Evolutionary conservation across 2,329 filamentous ascomycete genomes (phyloP).

Genomic region (Calonectria henricotiae): DNA sequence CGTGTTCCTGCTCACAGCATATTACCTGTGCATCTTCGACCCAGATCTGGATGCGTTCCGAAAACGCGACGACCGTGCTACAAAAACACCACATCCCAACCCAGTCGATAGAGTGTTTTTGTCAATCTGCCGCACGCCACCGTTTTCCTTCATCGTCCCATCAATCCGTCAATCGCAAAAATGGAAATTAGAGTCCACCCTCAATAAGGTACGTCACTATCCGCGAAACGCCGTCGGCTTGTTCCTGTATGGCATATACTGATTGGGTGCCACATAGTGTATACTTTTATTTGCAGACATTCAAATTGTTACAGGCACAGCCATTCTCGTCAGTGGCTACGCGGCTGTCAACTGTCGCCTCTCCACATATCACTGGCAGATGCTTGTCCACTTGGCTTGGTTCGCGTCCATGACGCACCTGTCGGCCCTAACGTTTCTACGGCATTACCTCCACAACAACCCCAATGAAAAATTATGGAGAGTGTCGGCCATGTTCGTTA

Average conservation of each 20-base stretch:
- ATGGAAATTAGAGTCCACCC: slow-evolving; percentile 5
- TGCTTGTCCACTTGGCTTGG: slow-evolving; percentile 15
- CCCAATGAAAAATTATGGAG: slow-evolving; percentile 4
- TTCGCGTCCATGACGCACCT: slow-evolving; percentile 22
- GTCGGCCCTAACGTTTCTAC: slow-evolving; percentile 11
- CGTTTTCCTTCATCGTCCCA: neutral
- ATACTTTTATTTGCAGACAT: slow-evolving; percentile 15
- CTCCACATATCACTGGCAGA: slow-evolving; percentile 63
- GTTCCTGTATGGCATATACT: slow-evolving; percentile 17
- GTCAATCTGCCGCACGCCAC: slow-evolving; percentile 8
- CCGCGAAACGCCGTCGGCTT: neutral
- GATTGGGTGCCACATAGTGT: slow-evolving; percentile 1
- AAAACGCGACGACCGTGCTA: neutral
- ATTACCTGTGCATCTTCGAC: slow-evolving; percentile 11
- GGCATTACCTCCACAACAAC: slow-evolving; percentile 20
- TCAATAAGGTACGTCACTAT: neutral
- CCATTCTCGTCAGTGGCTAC: slow-evolving; percentile 9
- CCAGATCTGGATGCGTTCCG: slow-evolving; percentile 10
- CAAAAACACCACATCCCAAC: neutral
- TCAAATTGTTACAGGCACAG: slow-evolving; percentile 19
- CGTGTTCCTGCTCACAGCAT: neutral
- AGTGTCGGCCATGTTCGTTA: slow-evolving; percentile 6
- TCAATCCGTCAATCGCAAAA: neutral
- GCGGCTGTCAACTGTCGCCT: slow-evolving; percentile 58
- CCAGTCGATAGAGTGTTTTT: slow-evolving; percentile 1